These are phyloP conservation scores for Tricholomella constricta DNA, from an alignment of 768 basidiomycete genomes.

Conservation along the genomic window DNA sequence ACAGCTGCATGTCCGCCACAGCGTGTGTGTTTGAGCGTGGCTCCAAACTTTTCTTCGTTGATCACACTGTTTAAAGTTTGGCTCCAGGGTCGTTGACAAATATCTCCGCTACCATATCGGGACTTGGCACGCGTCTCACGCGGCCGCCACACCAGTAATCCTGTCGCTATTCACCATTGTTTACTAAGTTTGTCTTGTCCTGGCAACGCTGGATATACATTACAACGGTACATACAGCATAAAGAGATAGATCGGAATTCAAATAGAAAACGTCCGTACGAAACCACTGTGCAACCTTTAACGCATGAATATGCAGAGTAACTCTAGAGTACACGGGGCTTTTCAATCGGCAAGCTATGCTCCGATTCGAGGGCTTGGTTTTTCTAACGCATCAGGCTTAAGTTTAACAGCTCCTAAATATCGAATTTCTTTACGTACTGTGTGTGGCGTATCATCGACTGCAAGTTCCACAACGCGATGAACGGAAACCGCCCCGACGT, in stretches of 20 bases:
- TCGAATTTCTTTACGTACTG: no score
- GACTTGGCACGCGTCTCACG: no score
- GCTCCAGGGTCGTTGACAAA: constrained; percentile 1
- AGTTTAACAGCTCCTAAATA: neutral
- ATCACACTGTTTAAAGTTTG: constrained; percentile 2
- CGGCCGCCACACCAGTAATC: no score
- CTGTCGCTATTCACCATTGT: no score
- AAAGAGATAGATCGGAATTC: no score
- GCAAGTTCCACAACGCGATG: constrained; percentile 24
- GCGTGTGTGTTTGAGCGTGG: neutral
- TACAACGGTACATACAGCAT: no score
- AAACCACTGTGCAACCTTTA: no score
- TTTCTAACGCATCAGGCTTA: neutral
- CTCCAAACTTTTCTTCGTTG: constrained; percentile 3
- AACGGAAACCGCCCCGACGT: constrained; percentile 17
- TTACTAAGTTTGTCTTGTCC: no score
- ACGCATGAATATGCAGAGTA: no score
- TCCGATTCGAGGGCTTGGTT: neutral
- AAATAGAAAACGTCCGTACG: no score
- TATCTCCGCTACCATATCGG: neutral
- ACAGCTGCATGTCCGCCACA: constrained; percentile 5
- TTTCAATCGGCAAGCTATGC: neutral
- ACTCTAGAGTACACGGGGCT: no score
- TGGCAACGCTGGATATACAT: no score
- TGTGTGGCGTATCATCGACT: constrained; percentile 13